Evolutionary conservation across 306 rosid genomes (phyloP).

Genomic region (Benincasa hispida): DNA sequence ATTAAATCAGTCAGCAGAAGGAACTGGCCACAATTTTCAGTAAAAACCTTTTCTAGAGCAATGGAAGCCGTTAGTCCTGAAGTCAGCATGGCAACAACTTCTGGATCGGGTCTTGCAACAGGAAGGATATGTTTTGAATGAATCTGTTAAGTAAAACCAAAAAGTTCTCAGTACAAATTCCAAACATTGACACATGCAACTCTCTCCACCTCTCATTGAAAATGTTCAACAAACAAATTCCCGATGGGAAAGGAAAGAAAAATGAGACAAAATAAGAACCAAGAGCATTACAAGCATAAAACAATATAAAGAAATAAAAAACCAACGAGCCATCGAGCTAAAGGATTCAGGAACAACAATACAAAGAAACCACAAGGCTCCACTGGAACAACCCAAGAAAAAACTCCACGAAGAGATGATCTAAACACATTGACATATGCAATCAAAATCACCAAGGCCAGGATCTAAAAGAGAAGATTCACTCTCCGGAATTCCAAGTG

Average conservation of each 20-base stretch:
- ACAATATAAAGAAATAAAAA: not conserved
- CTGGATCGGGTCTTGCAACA: conserved; percentile 92
- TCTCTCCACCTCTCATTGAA: not conserved
- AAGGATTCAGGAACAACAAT: not conserved
- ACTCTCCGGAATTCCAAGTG: no score
- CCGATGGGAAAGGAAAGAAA: not conserved
- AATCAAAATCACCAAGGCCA: not conserved
- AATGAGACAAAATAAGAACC: not conserved
- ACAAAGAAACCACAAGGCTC: not conserved
- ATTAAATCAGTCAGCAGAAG: conserved; percentile 1
- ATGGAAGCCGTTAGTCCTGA: conserved; percentile 96
- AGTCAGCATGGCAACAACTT: conserved; percentile 96
- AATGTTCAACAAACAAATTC: not conserved
- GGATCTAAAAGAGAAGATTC: no score
- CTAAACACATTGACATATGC: not conserved
- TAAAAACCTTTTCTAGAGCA: conserved; percentile 65
- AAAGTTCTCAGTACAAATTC: not conserved
- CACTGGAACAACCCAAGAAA: not conserved
- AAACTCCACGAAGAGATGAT: not conserved
- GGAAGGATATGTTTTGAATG: conserved; percentile 78
- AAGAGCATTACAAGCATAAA: not conserved
- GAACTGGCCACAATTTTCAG: not conserved
- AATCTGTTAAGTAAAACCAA: conserved; percentile 27
- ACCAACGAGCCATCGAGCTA: not conserved
- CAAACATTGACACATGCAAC: not conserved